These are phyloP conservation scores for Pisolithus microcarpus DNA, from an alignment of 768 basidiomycete genomes.

Conservation along the genomic window DNA sequence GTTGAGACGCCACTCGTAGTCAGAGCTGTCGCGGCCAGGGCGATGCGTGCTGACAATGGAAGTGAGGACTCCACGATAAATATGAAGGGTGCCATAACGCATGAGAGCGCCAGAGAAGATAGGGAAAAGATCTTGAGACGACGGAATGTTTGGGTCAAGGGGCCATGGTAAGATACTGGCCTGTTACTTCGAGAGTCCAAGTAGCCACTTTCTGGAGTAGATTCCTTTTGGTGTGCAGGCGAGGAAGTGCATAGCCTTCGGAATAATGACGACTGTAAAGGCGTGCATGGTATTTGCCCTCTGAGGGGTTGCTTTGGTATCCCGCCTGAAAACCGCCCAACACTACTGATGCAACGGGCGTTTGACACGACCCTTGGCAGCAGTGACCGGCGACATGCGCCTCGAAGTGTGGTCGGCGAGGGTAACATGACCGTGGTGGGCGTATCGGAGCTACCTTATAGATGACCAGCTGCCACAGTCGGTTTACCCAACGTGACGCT, in stretches of 20 bases:
- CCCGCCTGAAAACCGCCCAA: slow-evolving; percentile 5
- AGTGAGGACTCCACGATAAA: slow-evolving; percentile 75
- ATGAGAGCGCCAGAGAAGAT: slow-evolving; percentile 63
- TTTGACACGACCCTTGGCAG: slow-evolving; percentile 5
- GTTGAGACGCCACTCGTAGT: slow-evolving; percentile 71
- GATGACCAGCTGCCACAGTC: not conserved
- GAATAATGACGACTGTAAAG: not conserved
- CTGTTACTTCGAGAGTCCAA: slow-evolving; percentile 4
- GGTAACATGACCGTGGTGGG: slow-evolving; percentile 4
- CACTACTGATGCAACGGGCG: not conserved
- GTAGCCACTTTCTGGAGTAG: slow-evolving; percentile 1
- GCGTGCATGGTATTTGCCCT: not conserved
- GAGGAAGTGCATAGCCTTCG: slow-evolving; percentile 12
- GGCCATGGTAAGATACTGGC: slow-evolving; percentile 55
- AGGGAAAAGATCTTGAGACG: slow-evolving; percentile 80
- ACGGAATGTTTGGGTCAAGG: slow-evolving; percentile 64
- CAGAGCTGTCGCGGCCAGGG: slow-evolving; percentile 63
- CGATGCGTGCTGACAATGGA: slow-evolving; percentile 59
- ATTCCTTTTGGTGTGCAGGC: not conserved
- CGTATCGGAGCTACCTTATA: not conserved
- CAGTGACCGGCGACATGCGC: slow-evolving; percentile 10
- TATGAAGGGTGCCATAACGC: slow-evolving; percentile 69
- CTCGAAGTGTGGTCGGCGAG: slow-evolving; percentile 6
- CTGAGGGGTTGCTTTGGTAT: not conserved
- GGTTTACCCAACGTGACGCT: slow-evolving; percentile 8